These are phyloP conservation scores for Capsicum chinense DNA, from an alignment of 257 asterid genomes.

Conservation along the genomic window DNA sequence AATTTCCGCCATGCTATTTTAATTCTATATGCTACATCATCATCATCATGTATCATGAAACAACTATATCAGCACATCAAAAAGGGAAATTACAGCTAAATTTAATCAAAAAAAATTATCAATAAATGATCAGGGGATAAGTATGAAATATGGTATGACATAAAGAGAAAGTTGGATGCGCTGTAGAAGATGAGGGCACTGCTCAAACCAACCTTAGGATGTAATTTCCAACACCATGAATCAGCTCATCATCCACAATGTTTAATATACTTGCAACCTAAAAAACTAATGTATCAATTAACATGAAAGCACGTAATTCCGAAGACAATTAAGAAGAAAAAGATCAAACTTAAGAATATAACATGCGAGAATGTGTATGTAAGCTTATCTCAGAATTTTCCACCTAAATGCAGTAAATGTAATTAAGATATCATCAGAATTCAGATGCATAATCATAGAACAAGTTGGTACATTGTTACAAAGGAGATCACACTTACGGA, in stretches of 20 bases:
- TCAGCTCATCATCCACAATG: constrained; percentile 81
- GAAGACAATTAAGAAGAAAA: neutral
- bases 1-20: constrained; percentile 4
- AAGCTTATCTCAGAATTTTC: constrained; percentile 5
- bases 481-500: constrained; percentile 64
- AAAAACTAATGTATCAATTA: constrained; percentile 33
- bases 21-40: constrained; percentile 5
- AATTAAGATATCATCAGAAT: neutral
- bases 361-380: neutral
- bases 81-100: neutral
- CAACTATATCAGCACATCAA: neutral
- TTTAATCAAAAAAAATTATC: neutral
- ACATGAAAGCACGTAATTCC: constrained; percentile 26
- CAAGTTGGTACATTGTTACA: no score
- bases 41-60: neutral
- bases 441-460: neutral
- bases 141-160: neutral
- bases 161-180: neutral
- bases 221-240: constrained; percentile 76
- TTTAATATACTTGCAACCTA: constrained; percentile 91
- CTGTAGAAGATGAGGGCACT: constrained; percentile 9
- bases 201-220: constrained; percentile 63
- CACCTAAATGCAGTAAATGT: neutral
- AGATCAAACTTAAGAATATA: neutral
- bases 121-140: neutral